Evolutionary conservation across 129 eudicot genomes (phyloP), one percentile per base, ranked within the genome.

Genomic region (Helianthus tuberosus): DNA sequence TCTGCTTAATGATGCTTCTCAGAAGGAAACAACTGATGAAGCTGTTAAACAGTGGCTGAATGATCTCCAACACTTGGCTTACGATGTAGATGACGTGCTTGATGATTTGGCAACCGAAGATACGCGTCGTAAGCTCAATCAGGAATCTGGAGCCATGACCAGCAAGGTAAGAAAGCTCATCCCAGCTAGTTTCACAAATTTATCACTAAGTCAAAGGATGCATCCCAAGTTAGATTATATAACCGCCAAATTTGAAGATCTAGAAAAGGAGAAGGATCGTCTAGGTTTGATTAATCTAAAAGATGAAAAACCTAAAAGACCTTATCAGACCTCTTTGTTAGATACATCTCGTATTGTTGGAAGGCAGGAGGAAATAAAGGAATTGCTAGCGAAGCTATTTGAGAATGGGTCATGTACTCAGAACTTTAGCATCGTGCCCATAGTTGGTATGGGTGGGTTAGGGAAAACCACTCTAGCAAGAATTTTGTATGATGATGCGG

Each of bases 211-310:
- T 54, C 2, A 46, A 7, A 62, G 39, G 17, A 38, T 82, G 62
- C 60, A 32, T 60, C 61, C 80, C 57, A 85, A 53, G 69, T 60
- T 78, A 7, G 48, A 75, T 27, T 32, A 35, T 39, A 71, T 82
- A 61, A 47, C 66, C 1, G 23, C 29, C 12, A 27, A 27, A 27
- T 27, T 27, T 27, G 32, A 27, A 27, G 3, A 27, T 27, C 32
- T 27, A 27, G 32, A 27, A 27, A 27, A 27, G 32, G 32, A 27
- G 3, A 27, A 27, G 32, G 32, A 27, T 27, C 32, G 32, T 44
- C 15, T 43, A 14, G 52, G 50, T 23, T 66, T 65, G 70, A 41
- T 27, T 27, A 27, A 0, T 8, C 32, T 36, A 7, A 8, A 3
- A 10, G 32, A 64, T 16, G 16, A 67, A 25, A 46, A 2, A 5